Evolutionary conservation across 2,329 filamentous ascomycete genomes (phyloP).

Genomic region (Colletotrichum viniferum): DNA sequence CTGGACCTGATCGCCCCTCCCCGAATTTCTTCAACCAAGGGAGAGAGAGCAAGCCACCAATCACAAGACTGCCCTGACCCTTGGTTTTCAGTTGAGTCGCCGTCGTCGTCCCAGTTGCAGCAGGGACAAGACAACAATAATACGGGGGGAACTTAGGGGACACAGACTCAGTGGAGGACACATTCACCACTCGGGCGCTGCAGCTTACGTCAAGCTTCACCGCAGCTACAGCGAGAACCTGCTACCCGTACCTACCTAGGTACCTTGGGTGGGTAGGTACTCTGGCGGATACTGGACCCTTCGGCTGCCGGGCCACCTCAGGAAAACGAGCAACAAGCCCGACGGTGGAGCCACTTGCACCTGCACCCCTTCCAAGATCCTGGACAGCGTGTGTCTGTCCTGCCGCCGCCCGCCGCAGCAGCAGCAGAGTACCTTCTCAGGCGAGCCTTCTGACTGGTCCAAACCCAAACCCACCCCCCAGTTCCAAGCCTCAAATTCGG

Average conservation of each 20-base stretch:
- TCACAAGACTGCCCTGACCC: background rate
- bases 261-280: no score
- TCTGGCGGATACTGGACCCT: background rate
- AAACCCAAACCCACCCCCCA: constrained; percentile 2
- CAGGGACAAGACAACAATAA: background rate
- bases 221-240: background rate
- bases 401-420: background rate
- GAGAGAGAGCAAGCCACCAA: background rate
- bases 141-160: background rate
- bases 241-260: no score
- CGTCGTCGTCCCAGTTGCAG: background rate
- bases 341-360: background rate
- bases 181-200: background rate
- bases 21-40: background rate
- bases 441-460: background rate
- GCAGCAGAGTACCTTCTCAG: background rate
- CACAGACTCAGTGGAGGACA: background rate
- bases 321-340: background rate
- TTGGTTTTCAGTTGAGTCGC: background rate
- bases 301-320: background rate
- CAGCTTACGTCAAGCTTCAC: background rate
- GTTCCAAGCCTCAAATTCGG: constrained; percentile 21
- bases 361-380: background rate
- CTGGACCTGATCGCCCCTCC: background rate
- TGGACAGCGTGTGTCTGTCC: background rate